Conservation (phyloP, 2,329 filamentous ascomycete genomes). For the Colletotrichum tropicicola region DNA sequence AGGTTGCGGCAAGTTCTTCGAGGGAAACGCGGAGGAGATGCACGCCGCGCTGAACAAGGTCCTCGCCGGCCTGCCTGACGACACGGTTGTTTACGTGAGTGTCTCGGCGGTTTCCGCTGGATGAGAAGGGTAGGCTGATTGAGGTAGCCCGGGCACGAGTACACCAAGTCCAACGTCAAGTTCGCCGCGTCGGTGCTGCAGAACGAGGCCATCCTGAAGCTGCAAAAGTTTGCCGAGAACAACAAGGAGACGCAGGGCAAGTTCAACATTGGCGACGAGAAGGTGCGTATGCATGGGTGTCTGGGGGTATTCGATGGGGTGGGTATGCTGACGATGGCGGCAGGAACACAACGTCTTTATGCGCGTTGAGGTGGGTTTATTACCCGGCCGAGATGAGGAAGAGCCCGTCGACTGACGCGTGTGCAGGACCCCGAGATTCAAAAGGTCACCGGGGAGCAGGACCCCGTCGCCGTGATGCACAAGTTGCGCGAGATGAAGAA, state of each 20-base stretch:
- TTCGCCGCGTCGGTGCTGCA: constrained; percentile 83
- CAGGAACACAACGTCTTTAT: constrained; percentile 97
- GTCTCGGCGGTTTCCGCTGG: too few species aligned
- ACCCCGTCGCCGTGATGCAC: constrained; percentile 85
- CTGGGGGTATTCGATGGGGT: too few species aligned
- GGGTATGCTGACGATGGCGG: constrained; percentile 27
- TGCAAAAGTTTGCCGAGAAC: constrained; percentile 78
- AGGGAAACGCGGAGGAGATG: constrained; percentile 91
- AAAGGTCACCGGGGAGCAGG: constrained; percentile 82
- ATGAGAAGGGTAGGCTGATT: neutral
- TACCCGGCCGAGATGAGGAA: constrained; percentile 86
- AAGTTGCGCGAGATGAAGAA: constrained; percentile 93
- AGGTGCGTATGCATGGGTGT: constrained; percentile 61
- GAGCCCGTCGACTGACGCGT: too few species aligned
- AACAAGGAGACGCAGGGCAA: constrained; percentile 93
- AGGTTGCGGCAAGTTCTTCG: constrained; percentile 97
- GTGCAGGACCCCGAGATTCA: too few species aligned
- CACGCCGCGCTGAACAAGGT: constrained; percentile 89
- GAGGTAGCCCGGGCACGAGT: constrained; percentile 92
- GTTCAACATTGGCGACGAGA: constrained; percentile 97
- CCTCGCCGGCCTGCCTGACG: constrained; percentile 81
- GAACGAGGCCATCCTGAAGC: constrained; percentile 78
- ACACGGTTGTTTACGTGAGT: constrained; percentile 89
- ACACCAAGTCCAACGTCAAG: constrained; percentile 96
- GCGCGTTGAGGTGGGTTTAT: constrained; percentile 83